Evolutionary conservation across 2,329 filamentous ascomycete species (phyloP).

Genomic region (Ophiostoma quercus): DNA sequence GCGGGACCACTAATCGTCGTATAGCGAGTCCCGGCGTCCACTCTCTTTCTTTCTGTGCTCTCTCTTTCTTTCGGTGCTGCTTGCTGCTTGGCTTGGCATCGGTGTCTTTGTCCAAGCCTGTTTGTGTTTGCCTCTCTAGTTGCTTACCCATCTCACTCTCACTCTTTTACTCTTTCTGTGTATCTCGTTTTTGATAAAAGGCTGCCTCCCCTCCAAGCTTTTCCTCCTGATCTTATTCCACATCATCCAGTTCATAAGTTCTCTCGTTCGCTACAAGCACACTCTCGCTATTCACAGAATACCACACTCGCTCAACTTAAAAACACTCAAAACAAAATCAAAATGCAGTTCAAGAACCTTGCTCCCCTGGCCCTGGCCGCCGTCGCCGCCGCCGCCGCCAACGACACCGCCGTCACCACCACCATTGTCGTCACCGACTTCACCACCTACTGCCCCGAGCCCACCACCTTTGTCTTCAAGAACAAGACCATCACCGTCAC

Average conservation of each 20-base stretch:
- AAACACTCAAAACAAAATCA: slow-evolving; percentile 11
- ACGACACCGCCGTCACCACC: slow-evolving; percentile 19
- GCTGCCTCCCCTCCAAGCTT: slow-evolving; percentile 14
- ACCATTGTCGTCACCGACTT: slow-evolving; percentile 51
- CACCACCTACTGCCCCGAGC: slow-evolving; percentile 68
- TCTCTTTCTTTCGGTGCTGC: too few species aligned
- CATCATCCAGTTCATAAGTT: background rate
- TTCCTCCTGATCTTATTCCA: background rate
- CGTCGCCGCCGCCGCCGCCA: background rate
- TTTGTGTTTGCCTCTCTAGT: background rate
- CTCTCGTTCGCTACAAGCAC: slow-evolving; percentile 14
- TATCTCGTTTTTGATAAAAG: slow-evolving; percentile 22
- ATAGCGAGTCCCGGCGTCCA: slow-evolving; percentile 6
- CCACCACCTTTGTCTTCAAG: slow-evolving; percentile 59
- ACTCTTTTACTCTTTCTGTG: background rate
- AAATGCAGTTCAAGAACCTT: slow-evolving; percentile 25
- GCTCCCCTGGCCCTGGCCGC: slow-evolving; percentile 25
- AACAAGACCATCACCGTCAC: slow-evolving; percentile 60
- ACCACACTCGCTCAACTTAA: slow-evolving; percentile 19
- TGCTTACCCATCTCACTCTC: background rate
- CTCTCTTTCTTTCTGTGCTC: background rate
- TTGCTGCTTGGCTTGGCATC: background rate
- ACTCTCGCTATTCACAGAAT: slow-evolving; percentile 14
- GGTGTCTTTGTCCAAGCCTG: background rate
- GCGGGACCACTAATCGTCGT: background rate